Percentiles rank a stretch among this genome's conserved stretches.
These are phyloP conservation scores for Eimeria necatrix DNA, from an alignment of 169 alveolate species.

Conservation along the genomic window DNA sequence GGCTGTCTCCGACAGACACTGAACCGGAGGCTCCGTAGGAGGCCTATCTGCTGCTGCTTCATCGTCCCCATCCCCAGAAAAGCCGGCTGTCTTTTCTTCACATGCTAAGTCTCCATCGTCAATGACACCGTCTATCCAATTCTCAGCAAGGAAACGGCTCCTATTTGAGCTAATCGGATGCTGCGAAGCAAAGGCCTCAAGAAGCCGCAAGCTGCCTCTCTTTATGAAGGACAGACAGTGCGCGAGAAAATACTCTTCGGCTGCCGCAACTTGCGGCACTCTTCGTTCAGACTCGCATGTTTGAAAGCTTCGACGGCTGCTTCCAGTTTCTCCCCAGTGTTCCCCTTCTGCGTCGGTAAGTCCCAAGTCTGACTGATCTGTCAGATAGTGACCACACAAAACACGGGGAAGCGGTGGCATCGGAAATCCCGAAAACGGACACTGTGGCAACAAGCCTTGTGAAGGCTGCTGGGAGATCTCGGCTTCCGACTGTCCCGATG, in stretches of 20 bases:
- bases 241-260: conserved; percentile 60
- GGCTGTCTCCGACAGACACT: conserved; percentile 44
- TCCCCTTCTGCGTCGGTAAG: conserved; percentile 79
- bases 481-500: not conserved
- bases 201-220: conserved; percentile 42
- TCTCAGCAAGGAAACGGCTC: not conserved
- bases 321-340: conserved; percentile 46
- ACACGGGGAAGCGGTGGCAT: conserved; percentile 74
- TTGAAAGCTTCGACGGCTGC: conserved; percentile 57
- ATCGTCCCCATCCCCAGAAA: conserved; percentile 13
- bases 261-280: conserved; percentile 61
- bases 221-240: conserved; percentile 41
- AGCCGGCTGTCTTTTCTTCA: not conserved
- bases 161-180: not conserved
- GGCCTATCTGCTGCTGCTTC: conserved; percentile 42
- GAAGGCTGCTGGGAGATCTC: not conserved
- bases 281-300: conserved; percentile 64
- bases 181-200: conserved; percentile 29
- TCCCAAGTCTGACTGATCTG: conserved; percentile 78
- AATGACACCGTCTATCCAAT: not conserved
- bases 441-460: conserved; percentile 42
- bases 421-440: conserved; percentile 82
- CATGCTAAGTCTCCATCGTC: not conserved
- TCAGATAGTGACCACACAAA: conserved; percentile 76
- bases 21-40: conserved; percentile 35